Percentiles rank a stretch among this genome's conserved stretches.
phyloP scores from a whole-genome alignment of 2,329 filamentous ascomycete species.

The Penicillium sp. region DNA sequence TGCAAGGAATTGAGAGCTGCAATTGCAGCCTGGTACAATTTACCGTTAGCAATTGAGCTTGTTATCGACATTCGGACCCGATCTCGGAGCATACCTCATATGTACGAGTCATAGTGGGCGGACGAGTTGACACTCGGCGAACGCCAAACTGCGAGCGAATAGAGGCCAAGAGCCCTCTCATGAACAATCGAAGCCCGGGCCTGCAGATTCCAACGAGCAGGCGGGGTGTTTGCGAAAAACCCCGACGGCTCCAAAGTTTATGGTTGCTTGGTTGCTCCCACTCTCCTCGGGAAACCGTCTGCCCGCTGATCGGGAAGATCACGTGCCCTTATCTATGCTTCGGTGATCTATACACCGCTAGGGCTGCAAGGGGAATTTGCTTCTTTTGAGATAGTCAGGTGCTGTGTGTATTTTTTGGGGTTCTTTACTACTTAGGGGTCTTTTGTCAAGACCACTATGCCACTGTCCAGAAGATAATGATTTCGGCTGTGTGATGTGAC shows the following conservation, averaged over 20 bases:
- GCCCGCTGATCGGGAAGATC: slow-evolving; percentile 18
- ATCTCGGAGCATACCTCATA: slow-evolving; percentile 37
- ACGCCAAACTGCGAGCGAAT: slow-evolving; percentile 18
- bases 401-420: too few relatives aligned
- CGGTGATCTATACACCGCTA: too few relatives aligned
- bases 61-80: background rate
- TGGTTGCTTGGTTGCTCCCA: slow-evolving; percentile 14
- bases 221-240: slow-evolving; percentile 17
- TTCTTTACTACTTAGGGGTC: too few relatives aligned
- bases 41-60: slow-evolving; percentile 14
- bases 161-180: slow-evolving; percentile 30
- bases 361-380: too few relatives aligned
- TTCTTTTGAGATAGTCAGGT: too few relatives aligned
- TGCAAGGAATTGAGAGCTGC: slow-evolving; percentile 73
- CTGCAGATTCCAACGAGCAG: slow-evolving; percentile 17
- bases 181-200: slow-evolving; percentile 25
- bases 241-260: slow-evolving; percentile 18
- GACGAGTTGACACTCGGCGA: slow-evolving; percentile 33
- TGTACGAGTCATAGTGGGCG: slow-evolving; percentile 39
- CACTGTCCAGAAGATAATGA: too few relatives aligned
- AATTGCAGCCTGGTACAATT: slow-evolving; percentile 63
- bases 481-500: too few relatives aligned
- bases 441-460: too few relatives aligned
- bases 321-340: slow-evolving; percentile 13
- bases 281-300: slow-evolving; percentile 27